Evolutionary conservation across 306 rosid genomes (phyloP).

Genomic region (Abrus precatorius): DNA sequence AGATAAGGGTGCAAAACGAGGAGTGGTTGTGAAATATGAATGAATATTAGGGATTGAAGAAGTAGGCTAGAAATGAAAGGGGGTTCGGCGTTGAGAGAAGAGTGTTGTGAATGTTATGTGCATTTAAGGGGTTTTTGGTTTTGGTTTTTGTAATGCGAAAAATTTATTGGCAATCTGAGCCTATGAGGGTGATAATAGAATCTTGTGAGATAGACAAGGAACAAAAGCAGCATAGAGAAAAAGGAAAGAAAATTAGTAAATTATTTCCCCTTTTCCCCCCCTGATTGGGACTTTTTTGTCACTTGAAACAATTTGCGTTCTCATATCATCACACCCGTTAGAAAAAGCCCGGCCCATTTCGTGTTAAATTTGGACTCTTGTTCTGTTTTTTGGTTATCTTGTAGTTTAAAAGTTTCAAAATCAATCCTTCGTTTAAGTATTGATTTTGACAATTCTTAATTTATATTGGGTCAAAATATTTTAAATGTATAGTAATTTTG

Average conservation of each 20-base stretch:
- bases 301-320: background rate
- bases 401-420: background rate
- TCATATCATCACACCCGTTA: background rate
- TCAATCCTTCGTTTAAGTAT: too few species aligned
- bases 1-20: constrained; percentile 53
- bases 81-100: constrained; percentile 55
- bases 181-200: constrained; percentile 46
- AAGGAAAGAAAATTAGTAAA: background rate
- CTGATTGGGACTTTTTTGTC: background rate
- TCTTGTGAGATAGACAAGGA: constrained; percentile 39
- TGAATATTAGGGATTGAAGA: constrained; percentile 61
- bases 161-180: constrained; percentile 39
- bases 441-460: background rate
- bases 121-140: constrained; percentile 55
- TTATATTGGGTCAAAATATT: background rate
- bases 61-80: constrained; percentile 44
- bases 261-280: background rate
- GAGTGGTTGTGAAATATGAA: constrained; percentile 36
- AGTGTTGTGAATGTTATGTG: constrained; percentile 30
- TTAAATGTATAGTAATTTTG: too few species aligned
- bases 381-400: background rate
- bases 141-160: constrained; percentile 30
- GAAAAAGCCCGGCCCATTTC: constrained; percentile 22
- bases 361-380: background rate
- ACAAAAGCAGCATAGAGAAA: constrained; percentile 12